A percentile compares a stretch with the other conserved stretches of the same genome.
Evolutionary conservation across 495 filamentous ascomycete species (phyloP).

Genomic region (Penicillium arizonense): DNA sequence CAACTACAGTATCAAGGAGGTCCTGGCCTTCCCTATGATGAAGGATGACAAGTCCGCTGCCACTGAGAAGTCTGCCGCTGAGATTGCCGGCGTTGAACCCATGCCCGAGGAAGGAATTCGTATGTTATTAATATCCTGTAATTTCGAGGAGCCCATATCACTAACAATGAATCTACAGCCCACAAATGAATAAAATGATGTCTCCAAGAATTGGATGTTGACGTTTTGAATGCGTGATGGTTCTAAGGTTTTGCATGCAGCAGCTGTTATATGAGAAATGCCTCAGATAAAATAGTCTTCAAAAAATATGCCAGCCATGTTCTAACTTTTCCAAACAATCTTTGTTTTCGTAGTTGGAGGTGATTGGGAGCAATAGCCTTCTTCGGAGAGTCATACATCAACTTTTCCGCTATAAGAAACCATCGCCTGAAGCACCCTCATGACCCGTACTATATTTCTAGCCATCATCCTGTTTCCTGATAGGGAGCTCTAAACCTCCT

Average conservation of each 20-base stretch:
- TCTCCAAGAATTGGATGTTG: slow-evolving; percentile 1
- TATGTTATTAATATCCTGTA: slow-evolving; percentile 46
- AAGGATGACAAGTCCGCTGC: slow-evolving; percentile 59
- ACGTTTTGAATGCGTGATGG: slow-evolving; percentile 2
- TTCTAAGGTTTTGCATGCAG: slow-evolving; percentile 2
- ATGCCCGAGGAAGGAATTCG: slow-evolving; percentile 66
- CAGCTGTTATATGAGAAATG: slow-evolving; percentile 10
- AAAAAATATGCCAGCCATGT: not conserved
- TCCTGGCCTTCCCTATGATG: slow-evolving; percentile 89
- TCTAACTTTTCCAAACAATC: not conserved
- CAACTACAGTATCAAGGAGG: slow-evolving; percentile 94
- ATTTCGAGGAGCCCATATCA: slow-evolving; percentile 28
- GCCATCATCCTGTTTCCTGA: no score
- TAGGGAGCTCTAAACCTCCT: no score
- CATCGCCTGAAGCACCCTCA: no score
- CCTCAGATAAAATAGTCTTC: slow-evolving; percentile 13
- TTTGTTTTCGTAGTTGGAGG: no score
- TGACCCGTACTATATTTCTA: no score
- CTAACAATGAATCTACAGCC: slow-evolving; percentile 32
- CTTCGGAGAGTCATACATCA: no score
- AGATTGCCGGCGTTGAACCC: slow-evolving; percentile 63
- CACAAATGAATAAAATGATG: slow-evolving; percentile 36
- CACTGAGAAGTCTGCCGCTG: slow-evolving; percentile 58
- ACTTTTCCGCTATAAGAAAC: no score
- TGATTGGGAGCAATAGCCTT: no score